Conservation (phyloP, 768 basidiomycete genomes). For the Mycena metata region DNA sequence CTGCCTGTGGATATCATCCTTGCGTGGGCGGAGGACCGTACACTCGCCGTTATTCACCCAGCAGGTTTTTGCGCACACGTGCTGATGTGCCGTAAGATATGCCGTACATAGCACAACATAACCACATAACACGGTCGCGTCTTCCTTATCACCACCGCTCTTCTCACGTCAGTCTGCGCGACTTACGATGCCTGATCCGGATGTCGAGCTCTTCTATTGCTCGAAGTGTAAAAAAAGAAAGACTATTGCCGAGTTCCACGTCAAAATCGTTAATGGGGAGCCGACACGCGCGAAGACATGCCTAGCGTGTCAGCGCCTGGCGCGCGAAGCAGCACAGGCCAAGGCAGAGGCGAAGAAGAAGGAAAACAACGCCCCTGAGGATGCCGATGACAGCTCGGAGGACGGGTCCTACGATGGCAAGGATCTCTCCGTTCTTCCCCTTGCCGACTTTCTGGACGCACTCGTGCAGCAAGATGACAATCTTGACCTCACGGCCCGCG, state of each 20-base stretch:
- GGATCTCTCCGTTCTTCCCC: background rate
- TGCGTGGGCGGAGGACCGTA: too few species aligned
- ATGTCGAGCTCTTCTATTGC: background rate
- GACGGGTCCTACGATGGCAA: background rate
- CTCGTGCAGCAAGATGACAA: slow-evolving; percentile 2
- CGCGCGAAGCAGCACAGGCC: background rate
- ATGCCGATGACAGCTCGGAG: background rate
- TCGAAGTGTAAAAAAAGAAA: background rate
- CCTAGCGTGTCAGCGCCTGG: background rate
- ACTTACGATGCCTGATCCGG: background rate
- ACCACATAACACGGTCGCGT: slow-evolving; percentile 6
- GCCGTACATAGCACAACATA: background rate
- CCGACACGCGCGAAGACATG: background rate
- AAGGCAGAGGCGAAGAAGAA: background rate
- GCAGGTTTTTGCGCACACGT: slow-evolving; percentile 1
- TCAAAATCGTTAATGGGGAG: background rate
- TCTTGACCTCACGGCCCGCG: background rate
- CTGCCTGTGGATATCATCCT: too few species aligned
- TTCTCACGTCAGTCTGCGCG: background rate
- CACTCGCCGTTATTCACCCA: background rate
- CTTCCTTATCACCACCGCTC: background rate
- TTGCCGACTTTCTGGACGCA: background rate
- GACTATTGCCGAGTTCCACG: background rate
- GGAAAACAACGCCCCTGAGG: background rate
- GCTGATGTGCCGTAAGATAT: background rate